phyloP scores from a whole-genome alignment of 2,329 filamentous ascomycete genomes.

The Knoxdaviesia capensis region DNA sequence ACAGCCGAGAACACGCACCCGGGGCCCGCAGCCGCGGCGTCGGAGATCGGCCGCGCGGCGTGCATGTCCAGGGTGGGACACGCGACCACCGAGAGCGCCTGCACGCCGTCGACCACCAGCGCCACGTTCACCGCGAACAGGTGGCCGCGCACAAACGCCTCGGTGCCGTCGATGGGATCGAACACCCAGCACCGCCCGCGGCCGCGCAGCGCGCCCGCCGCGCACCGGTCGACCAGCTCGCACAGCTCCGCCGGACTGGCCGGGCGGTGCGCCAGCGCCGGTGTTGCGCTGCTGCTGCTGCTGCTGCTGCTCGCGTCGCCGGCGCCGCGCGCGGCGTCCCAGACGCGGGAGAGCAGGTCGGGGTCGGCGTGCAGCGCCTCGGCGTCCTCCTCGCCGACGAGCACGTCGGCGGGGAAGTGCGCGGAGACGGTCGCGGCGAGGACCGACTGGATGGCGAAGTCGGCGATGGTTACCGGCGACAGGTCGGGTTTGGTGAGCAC shows the following conservation, averaged over 20 bases:
- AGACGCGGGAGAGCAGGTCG: slow-evolving; percentile 23
- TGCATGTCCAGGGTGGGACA: slow-evolving; percentile 23
- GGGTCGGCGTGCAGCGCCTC: slow-evolving; percentile 22
- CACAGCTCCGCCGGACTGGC: slow-evolving; percentile 24
- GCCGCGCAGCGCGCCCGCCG: slow-evolving; percentile 16
- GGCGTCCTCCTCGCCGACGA: slow-evolving; percentile 36
- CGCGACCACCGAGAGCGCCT: slow-evolving; percentile 28
- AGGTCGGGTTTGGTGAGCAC: slow-evolving; percentile 31
- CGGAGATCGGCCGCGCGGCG: slow-evolving; percentile 18
- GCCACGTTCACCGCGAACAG: slow-evolving; percentile 38
- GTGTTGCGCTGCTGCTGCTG: slow-evolving; percentile 9
- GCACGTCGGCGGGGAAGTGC: slow-evolving; percentile 27
- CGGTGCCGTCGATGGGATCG: slow-evolving; percentile 40
- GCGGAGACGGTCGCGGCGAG: slow-evolving; percentile 26
- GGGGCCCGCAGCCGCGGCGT: slow-evolving; percentile 20
- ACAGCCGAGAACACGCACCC: slow-evolving; percentile 32
- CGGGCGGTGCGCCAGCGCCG: slow-evolving; percentile 12
- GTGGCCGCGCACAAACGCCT: slow-evolving; percentile 31
- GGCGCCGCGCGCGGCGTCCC: slow-evolving; percentile 11
- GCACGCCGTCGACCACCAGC: slow-evolving; percentile 26
- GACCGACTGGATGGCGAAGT: slow-evolving; percentile 38
- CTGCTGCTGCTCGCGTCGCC: slow-evolving; percentile 10
- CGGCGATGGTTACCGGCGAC: slow-evolving; percentile 36
- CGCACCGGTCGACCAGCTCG: slow-evolving; percentile 31
- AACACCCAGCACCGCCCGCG: slow-evolving; percentile 32